These are phyloP conservation scores for Hygrophila difformis DNA, from an alignment of 257 asterid genomes.

Conservation along the genomic window DNA sequence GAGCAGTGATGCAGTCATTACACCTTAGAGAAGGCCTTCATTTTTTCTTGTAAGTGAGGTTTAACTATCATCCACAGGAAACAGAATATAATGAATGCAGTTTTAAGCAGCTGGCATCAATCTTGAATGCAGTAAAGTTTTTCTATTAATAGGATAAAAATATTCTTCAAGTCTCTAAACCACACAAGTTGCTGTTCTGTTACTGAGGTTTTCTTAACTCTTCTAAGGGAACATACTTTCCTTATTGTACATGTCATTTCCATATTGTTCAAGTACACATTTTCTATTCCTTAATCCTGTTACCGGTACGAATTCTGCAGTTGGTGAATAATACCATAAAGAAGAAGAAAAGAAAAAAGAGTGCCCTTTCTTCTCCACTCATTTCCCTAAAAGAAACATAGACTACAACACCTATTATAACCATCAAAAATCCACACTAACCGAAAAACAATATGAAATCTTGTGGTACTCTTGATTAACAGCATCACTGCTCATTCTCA, in stretches of 20 bases:
- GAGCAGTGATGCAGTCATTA: no score
- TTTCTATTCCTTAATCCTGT: constrained; percentile 7
- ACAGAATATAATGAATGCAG: no score
- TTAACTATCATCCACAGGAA: no score
- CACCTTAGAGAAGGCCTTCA: not conserved
- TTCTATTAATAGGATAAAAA: not conserved
- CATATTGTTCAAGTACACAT: not conserved
- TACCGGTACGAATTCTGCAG: no score
- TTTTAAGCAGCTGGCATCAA: not conserved
- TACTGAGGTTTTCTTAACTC: not conserved
- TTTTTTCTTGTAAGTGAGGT: no score
- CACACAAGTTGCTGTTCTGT: constrained; percentile 5
- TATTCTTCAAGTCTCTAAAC: not conserved
- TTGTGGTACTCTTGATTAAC: not conserved
- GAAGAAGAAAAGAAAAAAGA: constrained; percentile 3
- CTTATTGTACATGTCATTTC: constrained; percentile 6
- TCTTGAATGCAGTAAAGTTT: not conserved
- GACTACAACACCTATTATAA: not conserved
- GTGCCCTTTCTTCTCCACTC: constrained; percentile 6
- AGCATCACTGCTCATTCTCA: not conserved
- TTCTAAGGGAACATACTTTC: constrained; percentile 4
- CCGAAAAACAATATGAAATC: no score
- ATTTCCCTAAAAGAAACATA: constrained; percentile 5
- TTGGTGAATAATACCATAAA: not conserved
- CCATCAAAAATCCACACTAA: no score